These are phyloP conservation scores for Morella rubra DNA, from an alignment of 306 rosid genomes.

Conservation along the genomic window DNA sequence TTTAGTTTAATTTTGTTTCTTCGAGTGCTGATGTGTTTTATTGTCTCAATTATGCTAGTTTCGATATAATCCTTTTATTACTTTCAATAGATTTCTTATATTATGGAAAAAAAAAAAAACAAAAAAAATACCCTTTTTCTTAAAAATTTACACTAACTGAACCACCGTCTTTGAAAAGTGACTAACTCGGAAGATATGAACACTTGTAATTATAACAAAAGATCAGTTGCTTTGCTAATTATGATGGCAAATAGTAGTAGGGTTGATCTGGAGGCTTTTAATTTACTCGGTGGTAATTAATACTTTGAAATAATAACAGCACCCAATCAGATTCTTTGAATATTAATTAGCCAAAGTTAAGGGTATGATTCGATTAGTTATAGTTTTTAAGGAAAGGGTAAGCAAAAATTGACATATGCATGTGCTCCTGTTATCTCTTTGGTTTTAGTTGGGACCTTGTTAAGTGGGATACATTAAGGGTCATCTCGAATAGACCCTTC, in stretches of 20 bases:
- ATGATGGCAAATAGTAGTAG: constrained; percentile 12
- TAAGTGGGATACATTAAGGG: constrained; percentile 31
- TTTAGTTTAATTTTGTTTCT: too few species aligned
- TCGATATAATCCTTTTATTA: too few species aligned
- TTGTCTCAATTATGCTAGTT: too few species aligned
- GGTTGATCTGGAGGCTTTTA: background rate
- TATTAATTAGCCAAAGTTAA: too few species aligned
- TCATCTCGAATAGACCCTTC: constrained; percentile 31
- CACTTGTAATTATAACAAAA: constrained; percentile 11
- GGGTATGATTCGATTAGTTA: background rate
- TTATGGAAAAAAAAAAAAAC: too few species aligned
- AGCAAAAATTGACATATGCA: constrained; percentile 17
- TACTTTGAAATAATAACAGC: too few species aligned
- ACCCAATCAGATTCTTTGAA: too few species aligned
- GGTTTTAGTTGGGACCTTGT: constrained; percentile 12
- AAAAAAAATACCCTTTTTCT: background rate
- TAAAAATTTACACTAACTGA: constrained; percentile 23
- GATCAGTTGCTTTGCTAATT: background rate
- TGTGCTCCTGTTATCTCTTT: constrained; percentile 20
- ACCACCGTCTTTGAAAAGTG: constrained; percentile 16
- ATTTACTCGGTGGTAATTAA: background rate
- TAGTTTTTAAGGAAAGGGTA: background rate
- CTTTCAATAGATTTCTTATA: too few species aligned
- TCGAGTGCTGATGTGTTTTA: too few species aligned
- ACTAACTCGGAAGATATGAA: constrained; percentile 16